Conservation (phyloP, 805 yeast genomes). For the Clavispora fructus region DNA sequence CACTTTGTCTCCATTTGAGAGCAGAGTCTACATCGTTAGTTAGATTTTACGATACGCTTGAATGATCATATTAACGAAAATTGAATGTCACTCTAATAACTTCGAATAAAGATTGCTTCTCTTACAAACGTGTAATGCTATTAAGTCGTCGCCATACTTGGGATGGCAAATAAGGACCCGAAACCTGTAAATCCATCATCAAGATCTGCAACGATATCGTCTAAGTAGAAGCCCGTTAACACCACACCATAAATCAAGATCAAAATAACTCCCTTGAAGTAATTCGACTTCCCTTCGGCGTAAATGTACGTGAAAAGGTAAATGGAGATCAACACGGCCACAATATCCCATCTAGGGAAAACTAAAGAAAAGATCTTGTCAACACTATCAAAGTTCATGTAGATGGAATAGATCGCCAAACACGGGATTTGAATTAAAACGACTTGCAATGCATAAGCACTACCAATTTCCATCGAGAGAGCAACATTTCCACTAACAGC, state of each 20-base stretch:
- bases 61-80: background rate
- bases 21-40: constrained; percentile 32
- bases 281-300: constrained; percentile 95
- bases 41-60: background rate
- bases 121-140: background rate
- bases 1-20: constrained; percentile 40
- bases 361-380: constrained; percentile 68
- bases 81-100: no score
- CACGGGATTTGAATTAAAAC: constrained; percentile 91
- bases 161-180: background rate
- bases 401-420: constrained; percentile 69
- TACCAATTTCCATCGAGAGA: constrained; percentile 94
- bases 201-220: constrained; percentile 31
- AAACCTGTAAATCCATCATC: constrained; percentile 16
- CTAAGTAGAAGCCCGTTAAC: constrained; percentile 75
- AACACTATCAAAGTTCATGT: constrained; percentile 35
- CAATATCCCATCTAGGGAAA: constrained; percentile 93
- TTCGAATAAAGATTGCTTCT: no score
- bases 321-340: constrained; percentile 79
- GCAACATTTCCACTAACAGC: constrained; percentile 96
- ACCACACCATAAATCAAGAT: constrained; percentile 73
- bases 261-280: constrained; percentile 89
- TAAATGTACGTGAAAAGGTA: constrained; percentile 88
- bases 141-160: background rate
- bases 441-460: constrained; percentile 95